phyloP scores from a whole-genome alignment of 164 flowering plant species.

The Annona cherimola region DNA sequence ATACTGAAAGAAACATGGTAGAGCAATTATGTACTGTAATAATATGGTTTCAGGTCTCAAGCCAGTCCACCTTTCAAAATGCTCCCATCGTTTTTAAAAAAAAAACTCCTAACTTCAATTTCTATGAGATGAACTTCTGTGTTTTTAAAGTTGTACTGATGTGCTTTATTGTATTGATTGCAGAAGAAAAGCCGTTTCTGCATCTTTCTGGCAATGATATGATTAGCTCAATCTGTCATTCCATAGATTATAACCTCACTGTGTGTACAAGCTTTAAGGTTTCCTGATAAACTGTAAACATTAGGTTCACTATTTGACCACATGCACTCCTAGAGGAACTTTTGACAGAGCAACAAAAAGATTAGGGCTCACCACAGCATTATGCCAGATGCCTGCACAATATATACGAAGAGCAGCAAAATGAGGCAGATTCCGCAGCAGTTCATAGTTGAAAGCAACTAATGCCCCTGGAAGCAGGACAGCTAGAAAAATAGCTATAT shows the following conservation, averaged over 20 bases:
- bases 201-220: too few relatives aligned
- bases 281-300: neutral
- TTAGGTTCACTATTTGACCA: neutral
- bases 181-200: too few relatives aligned
- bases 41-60: neutral
- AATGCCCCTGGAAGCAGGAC: constrained; percentile 82
- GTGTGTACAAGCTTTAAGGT: neutral
- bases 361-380: constrained; percentile 62
- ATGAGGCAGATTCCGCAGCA: constrained; percentile 43
- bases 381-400: constrained; percentile 97
- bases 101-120: too few relatives aligned
- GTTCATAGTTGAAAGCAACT: constrained; percentile 69
- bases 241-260: too few relatives aligned
- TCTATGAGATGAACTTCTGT: too few relatives aligned
- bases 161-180: too few relatives aligned
- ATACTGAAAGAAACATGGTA: neutral
- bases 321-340: too few relatives aligned
- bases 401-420: constrained; percentile 65
- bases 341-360: neutral
- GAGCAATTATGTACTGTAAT: neutral
- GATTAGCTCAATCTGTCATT: too few relatives aligned
- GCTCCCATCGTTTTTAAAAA: too few relatives aligned
- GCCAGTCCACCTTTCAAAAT: neutral
- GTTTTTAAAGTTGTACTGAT: too few relatives aligned
- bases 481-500: constrained; percentile 74